Percentiles rank a stretch among this genome's conserved stretches.
These are phyloP conservation scores for Closterium sp. DNA, from an alignment of 139 green algal genomes.

Conservation along the genomic window DNA sequence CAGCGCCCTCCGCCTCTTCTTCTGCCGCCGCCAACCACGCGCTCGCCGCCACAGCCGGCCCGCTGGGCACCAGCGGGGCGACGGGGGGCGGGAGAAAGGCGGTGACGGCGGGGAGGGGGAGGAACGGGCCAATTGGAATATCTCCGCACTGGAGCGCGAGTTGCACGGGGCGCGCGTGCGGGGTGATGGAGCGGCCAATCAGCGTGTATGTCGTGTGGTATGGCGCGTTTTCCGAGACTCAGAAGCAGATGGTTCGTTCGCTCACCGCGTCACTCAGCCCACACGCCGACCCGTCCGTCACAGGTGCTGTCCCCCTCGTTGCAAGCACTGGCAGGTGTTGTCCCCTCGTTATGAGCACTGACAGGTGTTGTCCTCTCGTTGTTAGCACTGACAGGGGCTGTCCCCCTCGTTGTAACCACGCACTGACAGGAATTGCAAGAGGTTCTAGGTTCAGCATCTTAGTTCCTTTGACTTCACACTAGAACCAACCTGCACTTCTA, in stretches of 20 bases:
- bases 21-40: neutral
- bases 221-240: neutral
- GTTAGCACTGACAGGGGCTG: too few species aligned
- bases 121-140: neutral
- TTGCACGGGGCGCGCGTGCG: neutral
- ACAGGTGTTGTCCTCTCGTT: too few species aligned
- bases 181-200: neutral
- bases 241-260: neutral
- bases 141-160: neutral
- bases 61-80: neutral
- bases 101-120: neutral
- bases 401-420: too few species aligned
- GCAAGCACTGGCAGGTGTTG: too few species aligned
- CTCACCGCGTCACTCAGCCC: neutral
- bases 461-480: neutral
- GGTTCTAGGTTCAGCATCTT: neutral
- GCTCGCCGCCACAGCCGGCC: neutral
- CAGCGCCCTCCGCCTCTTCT: neutral
- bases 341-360: too few species aligned
- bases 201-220: neutral
- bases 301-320: neutral
- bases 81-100: neutral
- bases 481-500: neutral
- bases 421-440: neutral
- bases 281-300: neutral